Evolutionary conservation across 441 rosid genomes (phyloP).

Genomic region (Gossypium armourianum): DNA sequence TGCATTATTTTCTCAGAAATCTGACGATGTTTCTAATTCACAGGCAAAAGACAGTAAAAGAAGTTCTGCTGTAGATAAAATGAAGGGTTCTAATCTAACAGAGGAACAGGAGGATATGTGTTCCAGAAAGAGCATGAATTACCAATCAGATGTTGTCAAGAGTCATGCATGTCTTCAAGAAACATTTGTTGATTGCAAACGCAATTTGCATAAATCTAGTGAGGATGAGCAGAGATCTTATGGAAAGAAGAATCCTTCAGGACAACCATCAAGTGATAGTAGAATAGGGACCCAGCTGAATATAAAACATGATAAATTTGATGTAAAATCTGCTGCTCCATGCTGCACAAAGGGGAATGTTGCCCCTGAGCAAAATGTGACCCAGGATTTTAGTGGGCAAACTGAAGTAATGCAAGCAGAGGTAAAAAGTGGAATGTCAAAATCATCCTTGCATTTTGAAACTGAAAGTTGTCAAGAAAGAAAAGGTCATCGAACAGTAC

Average conservation of each 20-base stretch:
- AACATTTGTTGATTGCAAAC: background rate
- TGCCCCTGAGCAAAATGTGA: conserved; percentile 15
- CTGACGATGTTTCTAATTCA: background rate
- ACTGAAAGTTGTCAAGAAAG: conserved; percentile 16
- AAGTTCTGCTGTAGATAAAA: background rate
- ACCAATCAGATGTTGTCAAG: background rate
- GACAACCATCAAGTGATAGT: conserved; percentile 18
- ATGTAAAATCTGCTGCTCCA: conserved; percentile 16
- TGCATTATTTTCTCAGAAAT: background rate
- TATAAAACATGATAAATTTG: conserved; percentile 12
- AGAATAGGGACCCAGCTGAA: conserved; percentile 14
- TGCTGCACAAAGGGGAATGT: conserved; percentile 9
- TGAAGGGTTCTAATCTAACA: background rate
- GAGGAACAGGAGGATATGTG: background rate
- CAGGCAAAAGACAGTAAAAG: conserved; percentile 3
- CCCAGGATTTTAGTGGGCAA: conserved; percentile 19
- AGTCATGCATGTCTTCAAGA: background rate
- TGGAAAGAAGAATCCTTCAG: conserved; percentile 15
- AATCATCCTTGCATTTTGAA: conserved; percentile 14
- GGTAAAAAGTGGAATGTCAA: conserved; percentile 14
- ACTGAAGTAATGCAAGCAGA: conserved; percentile 22
- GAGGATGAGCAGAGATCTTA: conserved; percentile 23
- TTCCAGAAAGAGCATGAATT: background rate
- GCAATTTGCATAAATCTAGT: conserved; percentile 11
- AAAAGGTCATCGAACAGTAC: conserved; percentile 9